These are phyloP conservation scores for Kurtzmaniella quercitrusa DNA, from an alignment of 1,139 yeast genomes.

Conservation along the genomic window DNA sequence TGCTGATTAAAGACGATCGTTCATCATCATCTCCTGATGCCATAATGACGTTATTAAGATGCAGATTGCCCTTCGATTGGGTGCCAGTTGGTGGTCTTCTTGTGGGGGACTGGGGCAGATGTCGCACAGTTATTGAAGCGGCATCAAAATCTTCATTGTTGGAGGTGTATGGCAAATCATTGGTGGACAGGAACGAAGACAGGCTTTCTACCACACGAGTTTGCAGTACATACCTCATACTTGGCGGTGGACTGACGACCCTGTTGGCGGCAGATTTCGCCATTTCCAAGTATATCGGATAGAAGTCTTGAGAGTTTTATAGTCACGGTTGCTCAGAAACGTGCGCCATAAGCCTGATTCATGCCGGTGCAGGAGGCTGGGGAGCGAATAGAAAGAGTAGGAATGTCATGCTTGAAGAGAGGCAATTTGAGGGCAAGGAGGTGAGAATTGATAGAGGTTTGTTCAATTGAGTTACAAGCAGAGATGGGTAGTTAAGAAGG, in stretches of 20 bases:
- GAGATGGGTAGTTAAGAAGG: too few relatives aligned
- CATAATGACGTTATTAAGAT: background rate
- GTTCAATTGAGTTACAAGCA: too few relatives aligned
- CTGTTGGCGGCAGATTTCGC: background rate
- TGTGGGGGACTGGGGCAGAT: background rate
- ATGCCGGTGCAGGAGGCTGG: background rate
- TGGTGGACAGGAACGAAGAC: background rate
- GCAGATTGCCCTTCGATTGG: background rate
- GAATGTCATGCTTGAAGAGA: background rate
- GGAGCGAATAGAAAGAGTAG: background rate
- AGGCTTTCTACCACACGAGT: background rate
- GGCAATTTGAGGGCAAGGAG: too few relatives aligned
- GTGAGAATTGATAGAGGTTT: too few relatives aligned
- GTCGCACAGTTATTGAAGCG: background rate
- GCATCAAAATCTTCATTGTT: slow-evolving; percentile 1
- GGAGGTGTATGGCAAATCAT: background rate
- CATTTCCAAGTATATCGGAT: background rate
- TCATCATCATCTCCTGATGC: background rate
- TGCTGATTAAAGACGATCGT: background rate
- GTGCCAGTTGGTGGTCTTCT: background rate
- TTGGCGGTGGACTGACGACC: background rate
- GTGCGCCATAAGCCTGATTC: background rate
- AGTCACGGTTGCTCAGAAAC: background rate
- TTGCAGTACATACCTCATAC: slow-evolving; percentile 1
- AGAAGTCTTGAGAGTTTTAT: background rate